Evolutionary conservation across 2,329 filamentous ascomycete genomes (phyloP).

Genomic region (Neofusicoccum laricinum): DNA sequence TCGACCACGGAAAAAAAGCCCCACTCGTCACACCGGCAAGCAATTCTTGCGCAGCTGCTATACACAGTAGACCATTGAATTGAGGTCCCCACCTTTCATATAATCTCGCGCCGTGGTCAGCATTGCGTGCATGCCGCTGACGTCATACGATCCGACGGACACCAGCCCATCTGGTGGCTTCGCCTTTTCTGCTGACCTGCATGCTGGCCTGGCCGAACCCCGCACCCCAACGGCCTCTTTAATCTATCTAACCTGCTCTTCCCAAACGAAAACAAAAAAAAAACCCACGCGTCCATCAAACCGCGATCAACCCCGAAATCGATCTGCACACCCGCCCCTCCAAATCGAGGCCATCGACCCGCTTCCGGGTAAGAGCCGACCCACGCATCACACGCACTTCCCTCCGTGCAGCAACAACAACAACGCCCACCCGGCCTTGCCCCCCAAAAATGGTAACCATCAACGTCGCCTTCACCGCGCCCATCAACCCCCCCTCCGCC

Average conservation of each 20-base stretch:
- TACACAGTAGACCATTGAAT: too few relatives aligned
- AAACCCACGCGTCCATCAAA: background rate
- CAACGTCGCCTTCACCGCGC: conserved; percentile 42
- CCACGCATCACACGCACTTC: too few relatives aligned
- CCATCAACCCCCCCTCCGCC: conserved; percentile 42
- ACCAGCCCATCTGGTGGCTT: too few relatives aligned
- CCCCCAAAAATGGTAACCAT: conserved; percentile 35
- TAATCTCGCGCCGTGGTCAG: background rate
- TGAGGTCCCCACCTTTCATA: background rate
- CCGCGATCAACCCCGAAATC: background rate
- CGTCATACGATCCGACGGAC: background rate
- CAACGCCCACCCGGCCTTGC: background rate
- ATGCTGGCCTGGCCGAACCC: background rate
- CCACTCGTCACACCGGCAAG: background rate
- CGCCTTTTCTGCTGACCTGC: too few relatives aligned
- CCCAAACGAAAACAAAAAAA: background rate
- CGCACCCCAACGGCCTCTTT: background rate
- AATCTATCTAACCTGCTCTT: background rate
- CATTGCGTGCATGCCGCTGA: background rate
- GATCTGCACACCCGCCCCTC: background rate
- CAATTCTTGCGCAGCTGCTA: background rate
- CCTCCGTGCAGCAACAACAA: too few relatives aligned
- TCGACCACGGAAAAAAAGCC: background rate
- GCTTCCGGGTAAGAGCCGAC: too few relatives aligned
- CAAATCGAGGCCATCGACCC: too few relatives aligned